Base-by-base conservation (phyloP, 306 rosid genomes). In the Comarum palustre region DNA sequence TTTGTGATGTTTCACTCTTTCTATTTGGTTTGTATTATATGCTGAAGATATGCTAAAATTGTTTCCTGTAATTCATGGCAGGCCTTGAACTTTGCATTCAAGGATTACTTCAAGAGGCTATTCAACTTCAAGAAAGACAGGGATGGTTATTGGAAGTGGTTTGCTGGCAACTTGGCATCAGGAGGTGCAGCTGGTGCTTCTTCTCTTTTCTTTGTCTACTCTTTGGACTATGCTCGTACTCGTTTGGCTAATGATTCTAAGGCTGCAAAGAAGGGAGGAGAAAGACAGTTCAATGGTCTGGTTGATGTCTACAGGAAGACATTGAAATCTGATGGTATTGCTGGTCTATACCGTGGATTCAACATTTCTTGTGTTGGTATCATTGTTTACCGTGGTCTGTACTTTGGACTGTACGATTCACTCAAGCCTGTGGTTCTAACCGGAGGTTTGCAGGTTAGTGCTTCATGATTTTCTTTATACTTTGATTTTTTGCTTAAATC, bases 121-220 rank as follows among this genome's bases (percentile, higher is more conserved):
- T 92, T 92, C 89, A 92, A 90, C 34, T 92, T 90, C 85, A 89
- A 92, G 91, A 92, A 92, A 82, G 96, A 89, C 66, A 82, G 29
- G 72, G 97, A 92, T 80, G 97, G 97, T 67, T 92, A 92, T 72
- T 89, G 96, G 96, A 92, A 92, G 74, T 86, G 96, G 92, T 89
- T 92, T 81, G 92, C 87, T 22, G 97, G 97, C 1, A 92, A 92
- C 87, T 81, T 92, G 89, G 97, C 77, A 14, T 92, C 94, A 6
- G 94, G 97, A 55, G 93, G 92, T 82, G 96, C 96, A 20, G 97
- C 96, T 71, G 96, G 97, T 74, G 93, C 96, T 48, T 92, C 96
- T n/a, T 92, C 93, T 38, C 93, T 87, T 68, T 39, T 92, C 27
- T 89, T 92, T 77, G 96, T 87, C 20, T 92, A 87, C 86, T 92